phyloP scores from a whole-genome alignment of 2,329 filamentous ascomycete genomes.

The Paraphoma sp. region DNA sequence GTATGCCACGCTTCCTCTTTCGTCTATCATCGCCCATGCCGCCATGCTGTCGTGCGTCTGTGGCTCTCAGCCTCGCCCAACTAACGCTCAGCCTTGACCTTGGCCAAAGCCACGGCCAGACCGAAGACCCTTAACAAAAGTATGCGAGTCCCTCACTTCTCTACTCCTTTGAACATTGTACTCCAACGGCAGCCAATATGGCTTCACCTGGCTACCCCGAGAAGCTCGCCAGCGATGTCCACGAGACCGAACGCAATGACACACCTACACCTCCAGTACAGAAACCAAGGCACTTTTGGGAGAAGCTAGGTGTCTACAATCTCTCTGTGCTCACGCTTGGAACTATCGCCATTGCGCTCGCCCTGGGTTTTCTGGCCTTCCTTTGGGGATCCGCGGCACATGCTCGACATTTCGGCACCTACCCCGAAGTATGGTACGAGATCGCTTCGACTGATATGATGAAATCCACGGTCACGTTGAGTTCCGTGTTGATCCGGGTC shows the following conservation, averaged over 20 bases:
- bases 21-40: background rate
- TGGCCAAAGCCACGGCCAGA: background rate
- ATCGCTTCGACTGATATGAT: background rate
- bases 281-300: slow-evolving; percentile 5
- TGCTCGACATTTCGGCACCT: background rate
- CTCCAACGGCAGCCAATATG: background rate
- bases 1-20: background rate
- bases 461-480: slow-evolving; percentile 5
- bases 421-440: slow-evolving; percentile 5
- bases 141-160: background rate
- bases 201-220: background rate
- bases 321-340: slow-evolving; percentile 5
- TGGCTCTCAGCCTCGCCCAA: background rate
- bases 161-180: background rate
- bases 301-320: slow-evolving; percentile 10
- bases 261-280: background rate
- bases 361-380: slow-evolving; percentile 9
- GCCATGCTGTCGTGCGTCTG: background rate
- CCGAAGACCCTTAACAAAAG: background rate
- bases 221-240: background rate
- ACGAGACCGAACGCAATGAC: slow-evolving; percentile 1
- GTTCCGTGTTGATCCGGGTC: slow-evolving; percentile 1
- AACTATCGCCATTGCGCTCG: slow-evolving; percentile 2
- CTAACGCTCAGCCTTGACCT: background rate
- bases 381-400: slow-evolving; percentile 5